These are phyloP conservation scores for Phoma herbarum DNA, from an alignment of 2,329 filamentous ascomycete species.

Conservation along the genomic window DNA sequence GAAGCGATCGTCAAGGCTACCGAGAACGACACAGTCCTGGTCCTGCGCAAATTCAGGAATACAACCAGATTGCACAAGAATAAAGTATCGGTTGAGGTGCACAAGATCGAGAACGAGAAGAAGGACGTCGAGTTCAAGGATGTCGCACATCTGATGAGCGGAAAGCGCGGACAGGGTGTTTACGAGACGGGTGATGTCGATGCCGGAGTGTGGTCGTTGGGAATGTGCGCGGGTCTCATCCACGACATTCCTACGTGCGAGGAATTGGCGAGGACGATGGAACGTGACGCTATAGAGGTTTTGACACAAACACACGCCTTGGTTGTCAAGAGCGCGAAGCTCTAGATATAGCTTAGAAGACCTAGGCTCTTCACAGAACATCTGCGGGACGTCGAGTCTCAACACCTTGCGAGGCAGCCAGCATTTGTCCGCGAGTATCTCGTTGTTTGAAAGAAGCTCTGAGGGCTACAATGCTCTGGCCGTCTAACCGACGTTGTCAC, in stretches of 20 bases:
- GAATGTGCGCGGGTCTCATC: constrained; percentile 84
- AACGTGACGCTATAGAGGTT: constrained; percentile 38
- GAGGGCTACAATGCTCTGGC: not conserved
- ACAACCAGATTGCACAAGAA: constrained; percentile 40
- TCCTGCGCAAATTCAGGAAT: constrained; percentile 40
- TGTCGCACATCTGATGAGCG: constrained; percentile 42
- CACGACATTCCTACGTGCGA: constrained; percentile 59
- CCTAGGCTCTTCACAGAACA: not conserved
- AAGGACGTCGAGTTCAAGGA: constrained; percentile 39
- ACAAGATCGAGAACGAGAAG: constrained; percentile 39
- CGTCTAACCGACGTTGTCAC: not conserved
- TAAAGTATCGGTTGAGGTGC: constrained; percentile 34
- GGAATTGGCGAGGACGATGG: constrained; percentile 38
- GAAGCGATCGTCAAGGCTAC: constrained; percentile 37
- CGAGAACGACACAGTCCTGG: constrained; percentile 38
- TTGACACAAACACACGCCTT: constrained; percentile 32
- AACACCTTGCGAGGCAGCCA: not conserved
- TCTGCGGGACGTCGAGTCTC: not conserved
- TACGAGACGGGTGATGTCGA: constrained; percentile 42
- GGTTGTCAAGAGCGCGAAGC: constrained; percentile 27
- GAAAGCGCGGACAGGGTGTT: constrained; percentile 37
- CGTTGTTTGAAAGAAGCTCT: not conserved
- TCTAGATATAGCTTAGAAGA: constrained; percentile 8
- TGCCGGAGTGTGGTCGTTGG: constrained; percentile 70
- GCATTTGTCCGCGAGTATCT: not conserved